These are phyloP conservation scores for Jamesozyma gamospora DNA, from an alignment of 805 yeast genomes.

Conservation along the genomic window DNA sequence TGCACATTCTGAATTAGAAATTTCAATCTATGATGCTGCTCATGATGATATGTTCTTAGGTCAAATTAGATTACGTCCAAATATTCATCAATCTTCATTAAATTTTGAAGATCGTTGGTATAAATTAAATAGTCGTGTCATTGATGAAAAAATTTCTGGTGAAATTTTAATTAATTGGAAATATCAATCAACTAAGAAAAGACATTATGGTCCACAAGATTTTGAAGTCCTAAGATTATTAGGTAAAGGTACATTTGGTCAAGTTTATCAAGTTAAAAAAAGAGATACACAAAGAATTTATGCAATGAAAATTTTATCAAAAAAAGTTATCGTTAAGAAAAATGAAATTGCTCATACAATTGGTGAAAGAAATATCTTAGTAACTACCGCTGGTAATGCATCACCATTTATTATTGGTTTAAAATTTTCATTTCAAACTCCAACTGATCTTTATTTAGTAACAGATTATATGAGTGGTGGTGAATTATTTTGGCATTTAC, in stretches of 20 bases:
- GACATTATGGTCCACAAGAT: conserved; percentile 86
- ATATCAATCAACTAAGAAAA: conserved; percentile 57
- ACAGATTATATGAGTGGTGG: conserved; percentile 99
- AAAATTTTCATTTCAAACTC: conserved; percentile 94
- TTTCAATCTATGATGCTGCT: conserved; percentile 83
- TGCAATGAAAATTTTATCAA: conserved; percentile 94
- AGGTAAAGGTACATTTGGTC: conserved; percentile 97
- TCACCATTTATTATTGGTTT: conserved; percentile 93
- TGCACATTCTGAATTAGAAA: conserved; percentile 70
- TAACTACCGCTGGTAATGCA: conserved; percentile 79
- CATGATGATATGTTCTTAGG: conserved; percentile 81
- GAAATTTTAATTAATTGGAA: conserved; percentile 66
- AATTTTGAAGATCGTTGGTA: conserved; percentile 61
- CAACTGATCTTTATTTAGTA: conserved; percentile 80
- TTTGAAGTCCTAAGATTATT: conserved; percentile 82
- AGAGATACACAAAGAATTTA: conserved; percentile 82
- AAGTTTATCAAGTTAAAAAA: conserved; percentile 91
- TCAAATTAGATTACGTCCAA: conserved; percentile 65
- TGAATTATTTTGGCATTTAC: conserved; percentile 92
- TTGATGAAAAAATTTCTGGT: conserved; percentile 71
- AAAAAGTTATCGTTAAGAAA: conserved; percentile 90
- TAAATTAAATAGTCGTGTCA: conserved; percentile 57
- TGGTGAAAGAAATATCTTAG: conserved; percentile 91
- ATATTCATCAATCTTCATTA: conserved; percentile 27
- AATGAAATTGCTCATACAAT: conserved; percentile 97